Conservation (phyloP, 108 stramenopile species). For the Fragilaria radians region DNA sequence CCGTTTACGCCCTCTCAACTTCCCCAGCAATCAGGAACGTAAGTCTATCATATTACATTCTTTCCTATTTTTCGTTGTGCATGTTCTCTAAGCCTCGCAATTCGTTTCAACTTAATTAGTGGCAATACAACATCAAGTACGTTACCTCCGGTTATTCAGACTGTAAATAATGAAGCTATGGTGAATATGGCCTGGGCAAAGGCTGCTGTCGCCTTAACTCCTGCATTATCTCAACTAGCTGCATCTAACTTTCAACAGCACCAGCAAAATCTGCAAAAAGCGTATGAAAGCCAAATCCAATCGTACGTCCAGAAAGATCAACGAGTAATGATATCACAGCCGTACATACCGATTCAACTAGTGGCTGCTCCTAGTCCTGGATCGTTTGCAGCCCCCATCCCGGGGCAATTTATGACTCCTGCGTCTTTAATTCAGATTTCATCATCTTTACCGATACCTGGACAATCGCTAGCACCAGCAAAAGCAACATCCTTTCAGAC, state of each 20-base stretch:
- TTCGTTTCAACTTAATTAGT: too few species aligned
- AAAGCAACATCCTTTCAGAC: neutral
- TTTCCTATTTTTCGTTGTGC: too few species aligned
- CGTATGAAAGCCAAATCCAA: constrained; percentile 24
- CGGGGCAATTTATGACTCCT: neutral
- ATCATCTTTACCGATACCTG: neutral
- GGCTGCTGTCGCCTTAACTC: constrained; percentile 19
- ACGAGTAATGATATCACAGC: neutral
- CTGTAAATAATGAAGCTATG: constrained; percentile 11
- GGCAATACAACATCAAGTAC: too few species aligned
- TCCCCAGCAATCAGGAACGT: too few species aligned
- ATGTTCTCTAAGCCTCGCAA: too few species aligned
- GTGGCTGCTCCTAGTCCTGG: neutral
- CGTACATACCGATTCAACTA: neutral
- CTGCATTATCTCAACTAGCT: constrained; percentile 20
- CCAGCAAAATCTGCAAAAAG: constrained; percentile 25
- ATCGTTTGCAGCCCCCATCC: neutral
- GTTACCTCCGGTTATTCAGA: too few species aligned
- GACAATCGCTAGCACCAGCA: neutral
- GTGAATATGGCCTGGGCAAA: constrained; percentile 24
- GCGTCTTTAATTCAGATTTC: neutral
- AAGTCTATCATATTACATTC: too few species aligned
- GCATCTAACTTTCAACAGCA: constrained; percentile 22
- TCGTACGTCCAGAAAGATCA: neutral
- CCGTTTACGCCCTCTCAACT: too few species aligned